Conservation (phyloP, 2,329 filamentous ascomycete species). For the Fusarium brevicatenulatum region DNA sequence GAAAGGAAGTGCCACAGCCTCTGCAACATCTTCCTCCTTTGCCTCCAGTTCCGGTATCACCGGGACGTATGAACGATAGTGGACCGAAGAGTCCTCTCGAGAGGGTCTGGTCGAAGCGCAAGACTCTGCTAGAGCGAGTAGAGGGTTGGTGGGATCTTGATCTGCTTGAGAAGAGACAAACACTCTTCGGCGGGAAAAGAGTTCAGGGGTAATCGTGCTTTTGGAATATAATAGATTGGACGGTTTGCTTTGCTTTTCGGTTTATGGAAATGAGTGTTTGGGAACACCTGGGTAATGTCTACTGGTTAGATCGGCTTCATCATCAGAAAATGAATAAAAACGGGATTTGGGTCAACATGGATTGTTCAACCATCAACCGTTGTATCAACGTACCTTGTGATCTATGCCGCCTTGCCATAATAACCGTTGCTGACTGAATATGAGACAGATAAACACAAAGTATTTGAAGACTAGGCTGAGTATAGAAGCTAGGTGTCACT, state of each 20-base stretch:
- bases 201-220: conserved; percentile 19
- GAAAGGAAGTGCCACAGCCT: conserved; percentile 42
- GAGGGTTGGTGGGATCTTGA: conserved; percentile 67
- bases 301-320: conserved; percentile 43
- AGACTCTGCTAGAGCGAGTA: conserved; percentile 59
- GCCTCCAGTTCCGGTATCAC: conserved; percentile 41
- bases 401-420: not conserved
- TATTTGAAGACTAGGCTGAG: not conserved
- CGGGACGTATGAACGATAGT: conserved; percentile 21
- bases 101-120: conserved; percentile 52
- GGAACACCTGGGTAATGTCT: conserved; percentile 42
- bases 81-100: conserved; percentile 42
- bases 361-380: conserved; percentile 10
- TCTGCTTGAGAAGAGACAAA: conserved; percentile 58
- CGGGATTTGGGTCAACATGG: conserved; percentile 7
- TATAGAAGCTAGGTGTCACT: too few relatives aligned
- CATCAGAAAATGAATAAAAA: conserved; percentile 36
- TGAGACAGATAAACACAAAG: not conserved
- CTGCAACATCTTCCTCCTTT: conserved; percentile 47
- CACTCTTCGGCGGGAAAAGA: conserved; percentile 45
- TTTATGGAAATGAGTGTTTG: conserved; percentile 13
- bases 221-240: conserved; percentile 29
- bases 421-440: not conserved
- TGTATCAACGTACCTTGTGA: not conserved
- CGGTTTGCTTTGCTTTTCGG: conserved; percentile 19